phyloP scores from a whole-genome alignment of 2,329 filamentous ascomycete species.

The Trichoderma atroviride region DNA sequence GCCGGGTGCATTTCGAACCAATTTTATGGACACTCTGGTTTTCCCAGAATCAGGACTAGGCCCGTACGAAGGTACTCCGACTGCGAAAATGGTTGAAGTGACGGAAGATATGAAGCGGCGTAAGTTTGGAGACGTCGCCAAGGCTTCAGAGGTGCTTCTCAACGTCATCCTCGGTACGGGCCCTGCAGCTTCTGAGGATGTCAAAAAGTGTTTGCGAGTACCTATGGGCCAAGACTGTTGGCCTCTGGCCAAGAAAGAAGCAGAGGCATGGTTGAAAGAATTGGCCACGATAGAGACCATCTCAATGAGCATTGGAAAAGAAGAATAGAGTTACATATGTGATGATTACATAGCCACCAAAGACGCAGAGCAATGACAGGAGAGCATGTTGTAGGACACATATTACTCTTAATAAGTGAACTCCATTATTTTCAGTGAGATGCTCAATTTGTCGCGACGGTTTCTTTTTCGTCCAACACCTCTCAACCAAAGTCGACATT shows the following conservation, averaged over 20 bases:
- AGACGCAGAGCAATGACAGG: not conserved
- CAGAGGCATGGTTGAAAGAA: not conserved
- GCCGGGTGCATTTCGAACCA: conserved; percentile 6
- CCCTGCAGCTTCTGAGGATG: not conserved
- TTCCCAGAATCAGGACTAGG: not conserved
- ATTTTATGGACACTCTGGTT: not conserved
- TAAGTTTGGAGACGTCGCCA: not conserved
- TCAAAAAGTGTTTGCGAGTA: not conserved
- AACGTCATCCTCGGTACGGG: not conserved
- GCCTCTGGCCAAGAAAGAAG: not conserved
- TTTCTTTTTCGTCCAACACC: not conserved
- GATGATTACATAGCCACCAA: not conserved
- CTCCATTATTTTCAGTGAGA: not conserved
- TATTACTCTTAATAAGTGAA: not conserved
- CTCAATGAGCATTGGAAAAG: not conserved
- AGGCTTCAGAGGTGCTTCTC: not conserved
- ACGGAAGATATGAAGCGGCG: not conserved
- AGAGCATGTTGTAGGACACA: not conserved
- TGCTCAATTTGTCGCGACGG: not conserved
- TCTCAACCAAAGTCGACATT: not conserved
- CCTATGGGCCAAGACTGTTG: not conserved
- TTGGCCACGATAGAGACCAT: not conserved
- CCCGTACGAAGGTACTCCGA: not conserved
- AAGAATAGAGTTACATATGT: not conserved
- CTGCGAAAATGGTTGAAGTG: not conserved